phyloP scores from a whole-genome alignment of 169 alveolate genomes.

The Cardiosporidium cionae region DNA sequence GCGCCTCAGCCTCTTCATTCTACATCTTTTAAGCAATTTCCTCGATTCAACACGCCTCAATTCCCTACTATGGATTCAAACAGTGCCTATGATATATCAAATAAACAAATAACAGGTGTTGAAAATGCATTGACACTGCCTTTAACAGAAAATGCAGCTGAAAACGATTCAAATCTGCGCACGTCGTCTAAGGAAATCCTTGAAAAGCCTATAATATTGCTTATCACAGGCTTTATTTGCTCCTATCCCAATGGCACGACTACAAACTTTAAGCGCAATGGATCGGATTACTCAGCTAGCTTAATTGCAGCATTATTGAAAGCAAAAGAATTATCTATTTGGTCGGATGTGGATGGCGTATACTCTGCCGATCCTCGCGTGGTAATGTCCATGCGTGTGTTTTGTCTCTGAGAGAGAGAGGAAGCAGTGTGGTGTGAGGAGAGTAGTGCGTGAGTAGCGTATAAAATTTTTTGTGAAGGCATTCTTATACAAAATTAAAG shows the following conservation, averaged over 20 bases:
- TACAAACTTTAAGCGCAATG: slow-evolving; percentile 39
- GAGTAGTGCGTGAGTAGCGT: neutral
- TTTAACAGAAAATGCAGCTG: too few species aligned
- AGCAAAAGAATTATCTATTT: slow-evolving; percentile 37
- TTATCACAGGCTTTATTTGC: neutral
- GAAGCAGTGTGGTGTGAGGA: neutral
- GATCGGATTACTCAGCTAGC: slow-evolving; percentile 41
- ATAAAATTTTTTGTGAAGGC: too few species aligned
- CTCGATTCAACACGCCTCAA: neutral
- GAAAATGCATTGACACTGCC: too few species aligned
- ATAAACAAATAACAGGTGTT: too few species aligned
- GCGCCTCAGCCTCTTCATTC: neutral
- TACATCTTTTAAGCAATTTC: neutral
- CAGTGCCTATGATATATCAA: neutral
- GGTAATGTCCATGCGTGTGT: slow-evolving; percentile 16
- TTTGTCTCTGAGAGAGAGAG: slow-evolving; percentile 1
- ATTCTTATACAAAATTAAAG: too few species aligned
- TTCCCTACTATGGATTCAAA: neutral
- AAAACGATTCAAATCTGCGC: too few species aligned
- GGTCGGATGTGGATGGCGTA: slow-evolving; percentile 44
- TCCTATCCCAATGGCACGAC: slow-evolving; percentile 3
- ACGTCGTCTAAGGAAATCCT: neutral
- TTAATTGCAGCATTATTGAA: slow-evolving; percentile 31
- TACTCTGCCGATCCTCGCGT: slow-evolving; percentile 41
- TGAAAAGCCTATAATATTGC: neutral